Base-by-base conservation (phyloP, 345 rosid species). In the Hibiscus trionum region DNA sequence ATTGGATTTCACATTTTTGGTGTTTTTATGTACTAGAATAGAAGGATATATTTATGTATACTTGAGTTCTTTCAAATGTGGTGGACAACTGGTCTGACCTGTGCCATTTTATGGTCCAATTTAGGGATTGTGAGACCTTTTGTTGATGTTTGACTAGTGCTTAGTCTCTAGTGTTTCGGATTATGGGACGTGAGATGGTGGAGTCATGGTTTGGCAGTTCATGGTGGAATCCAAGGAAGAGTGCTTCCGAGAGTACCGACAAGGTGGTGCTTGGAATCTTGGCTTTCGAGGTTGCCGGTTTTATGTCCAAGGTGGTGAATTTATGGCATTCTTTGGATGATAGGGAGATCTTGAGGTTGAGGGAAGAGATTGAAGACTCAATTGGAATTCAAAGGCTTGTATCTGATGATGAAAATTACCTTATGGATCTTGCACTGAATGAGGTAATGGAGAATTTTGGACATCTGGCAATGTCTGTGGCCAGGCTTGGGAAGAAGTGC, bases 321-420 rank as follows among this genome's bases (percentile, higher is more conserved):
- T 74, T 89, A 52, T 89, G 95, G 91, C 82, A 79, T 66, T 80
- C 56, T 56, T 80, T 83, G 77, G 77, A 77, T 57, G 88, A 87
- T 2, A 66, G 70, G 56, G 88, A 86, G 82, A 72, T 83, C 2
- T 2, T 4, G 9, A 78, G 81, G 76, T 76, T 83, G 75, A 84
- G 78, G 60, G 86, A 83, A 65, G 90, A 86, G 55, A 77, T 87
- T 61, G 64, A 56, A 57, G 75, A 69, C 73, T 83, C 90, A 0
- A 55, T 76, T 60, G 94, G 91, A 21, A 65, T 84, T 56, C 77
- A 52, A 55, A 83, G 74, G 70, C 88, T 89, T 52, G 88, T 87
- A 2, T 72, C 91, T 0, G 82, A 78, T 57, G 82, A 89, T 59
- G 84, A 67, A 50, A 75, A 75, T 74, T 78, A 80, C 71, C 76